These are phyloP conservation scores for Dactylorhiza incarnata DNA, from an alignment of 106 monocot genomes.

Conservation along the genomic window DNA sequence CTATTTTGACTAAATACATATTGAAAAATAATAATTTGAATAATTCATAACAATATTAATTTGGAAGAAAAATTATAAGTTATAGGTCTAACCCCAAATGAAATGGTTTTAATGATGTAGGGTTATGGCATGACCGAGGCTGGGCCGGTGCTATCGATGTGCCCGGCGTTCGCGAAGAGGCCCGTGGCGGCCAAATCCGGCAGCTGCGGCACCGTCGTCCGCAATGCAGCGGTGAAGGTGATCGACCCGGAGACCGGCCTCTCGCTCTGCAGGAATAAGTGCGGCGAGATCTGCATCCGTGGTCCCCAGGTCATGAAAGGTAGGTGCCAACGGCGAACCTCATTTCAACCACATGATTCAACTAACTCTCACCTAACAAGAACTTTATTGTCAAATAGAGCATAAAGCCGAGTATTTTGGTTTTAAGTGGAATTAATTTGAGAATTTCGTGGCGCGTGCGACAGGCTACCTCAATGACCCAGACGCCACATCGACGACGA, in stretches of 20 bases:
- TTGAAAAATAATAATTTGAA: too few relatives aligned
- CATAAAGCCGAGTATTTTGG: neutral
- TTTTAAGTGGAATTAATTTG: neutral
- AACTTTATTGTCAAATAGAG: neutral
- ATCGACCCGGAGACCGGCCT: constrained; percentile 54
- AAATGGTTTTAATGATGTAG: constrained; percentile 12
- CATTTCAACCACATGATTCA: neutral
- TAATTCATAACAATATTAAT: too few relatives aligned
- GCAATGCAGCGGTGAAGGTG: constrained; percentile 69
- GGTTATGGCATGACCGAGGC: constrained; percentile 88
- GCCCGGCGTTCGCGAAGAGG: constrained; percentile 47
- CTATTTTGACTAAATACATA: too few relatives aligned
- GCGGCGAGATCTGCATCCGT: constrained; percentile 70
- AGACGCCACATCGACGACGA: constrained; percentile 64
- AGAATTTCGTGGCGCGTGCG: neutral
- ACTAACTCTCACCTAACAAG: neutral
- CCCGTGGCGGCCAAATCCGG: constrained; percentile 40
- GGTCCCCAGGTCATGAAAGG: constrained; percentile 78
- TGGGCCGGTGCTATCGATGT: constrained; percentile 71
- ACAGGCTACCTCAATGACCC: constrained; percentile 86
- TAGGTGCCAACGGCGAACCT: neutral
- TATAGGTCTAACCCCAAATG: too few relatives aligned
- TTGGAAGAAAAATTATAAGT: too few relatives aligned
- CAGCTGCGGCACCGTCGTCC: constrained; percentile 58
- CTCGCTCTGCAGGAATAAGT: constrained; percentile 42